Percentiles rank a stretch among this genome's conserved stretches.
Conservation (phyloP, 768 basidiomycete species). For the Pulveroboletus sp. region DNA sequence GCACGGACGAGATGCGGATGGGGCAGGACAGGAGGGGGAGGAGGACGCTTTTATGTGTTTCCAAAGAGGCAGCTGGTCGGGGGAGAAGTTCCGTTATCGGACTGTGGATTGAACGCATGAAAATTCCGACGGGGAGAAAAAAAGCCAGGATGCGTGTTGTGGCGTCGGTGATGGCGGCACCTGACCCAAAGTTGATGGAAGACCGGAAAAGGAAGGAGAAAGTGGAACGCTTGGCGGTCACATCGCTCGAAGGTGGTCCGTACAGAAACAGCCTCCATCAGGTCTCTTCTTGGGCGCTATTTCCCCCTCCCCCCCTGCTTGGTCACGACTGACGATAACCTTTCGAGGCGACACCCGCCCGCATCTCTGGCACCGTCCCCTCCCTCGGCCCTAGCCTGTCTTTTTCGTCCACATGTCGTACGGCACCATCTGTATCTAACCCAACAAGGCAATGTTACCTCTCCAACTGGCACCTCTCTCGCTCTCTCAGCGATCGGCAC, state of each 20-base stretch:
- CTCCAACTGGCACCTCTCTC: slow-evolving; percentile 28
- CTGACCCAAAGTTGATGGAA: slow-evolving; percentile 14
- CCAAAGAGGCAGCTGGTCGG: slow-evolving; percentile 23
- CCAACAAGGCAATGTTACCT: slow-evolving; percentile 28
- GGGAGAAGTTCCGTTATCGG: slow-evolving; percentile 34
- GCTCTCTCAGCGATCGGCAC: slow-evolving; percentile 30
- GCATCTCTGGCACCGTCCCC: slow-evolving; percentile 16
- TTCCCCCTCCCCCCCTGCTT: slow-evolving; percentile 9
- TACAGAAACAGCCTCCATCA: slow-evolving; percentile 16
- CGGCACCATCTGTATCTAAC: slow-evolving; percentile 30
- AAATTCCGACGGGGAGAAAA: slow-evolving; percentile 28
- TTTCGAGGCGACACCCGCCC: slow-evolving; percentile 30
- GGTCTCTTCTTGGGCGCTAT: slow-evolving; percentile 25
- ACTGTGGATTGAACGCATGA: slow-evolving; percentile 31
- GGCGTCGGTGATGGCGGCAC: slow-evolving; percentile 35
- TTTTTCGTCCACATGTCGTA: slow-evolving; percentile 27
- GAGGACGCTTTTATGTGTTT: slow-evolving; percentile 27
- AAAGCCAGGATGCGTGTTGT: slow-evolving; percentile 32
- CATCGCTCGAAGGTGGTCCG: slow-evolving; percentile 27
- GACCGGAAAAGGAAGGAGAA: slow-evolving; percentile 15
- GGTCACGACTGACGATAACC: slow-evolving; percentile 28
- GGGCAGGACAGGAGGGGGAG: neutral
- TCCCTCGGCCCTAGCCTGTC: slow-evolving; percentile 11
- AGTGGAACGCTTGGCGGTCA: slow-evolving; percentile 28
- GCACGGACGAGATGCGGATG: neutral